These are phyloP conservation scores for rapeseed (Brassica napus) DNA, from an alignment of 345 rosid genomes.

Conservation along the genomic window DNA sequence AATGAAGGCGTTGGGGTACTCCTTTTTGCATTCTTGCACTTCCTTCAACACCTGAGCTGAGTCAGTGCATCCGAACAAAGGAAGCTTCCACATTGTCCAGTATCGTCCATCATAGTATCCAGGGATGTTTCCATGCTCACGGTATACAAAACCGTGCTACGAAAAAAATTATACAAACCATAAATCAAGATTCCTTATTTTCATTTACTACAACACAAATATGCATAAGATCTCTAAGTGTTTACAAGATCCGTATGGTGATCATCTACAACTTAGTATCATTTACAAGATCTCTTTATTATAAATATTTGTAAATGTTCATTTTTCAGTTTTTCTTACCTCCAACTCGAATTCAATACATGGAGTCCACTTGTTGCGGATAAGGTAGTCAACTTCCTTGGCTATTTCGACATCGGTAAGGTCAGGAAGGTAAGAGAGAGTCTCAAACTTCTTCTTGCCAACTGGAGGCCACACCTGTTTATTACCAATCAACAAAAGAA, in stretches of 20 bases:
- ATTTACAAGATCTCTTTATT: constrained; percentile 1
- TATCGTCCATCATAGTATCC: constrained; percentile 52
- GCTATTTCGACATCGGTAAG: constrained; percentile 30
- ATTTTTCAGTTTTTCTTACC: constrained; percentile 32
- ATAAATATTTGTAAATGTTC: neutral
- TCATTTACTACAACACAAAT: neutral
- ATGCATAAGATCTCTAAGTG: neutral
- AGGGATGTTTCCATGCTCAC: constrained; percentile 41
- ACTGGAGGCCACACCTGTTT: constrained; percentile 51
- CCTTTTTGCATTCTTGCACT: constrained; percentile 45
- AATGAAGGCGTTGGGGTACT: constrained; percentile 41
- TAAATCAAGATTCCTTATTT: neutral
- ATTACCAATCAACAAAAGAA: neutral
- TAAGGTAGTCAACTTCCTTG: constrained; percentile 58
- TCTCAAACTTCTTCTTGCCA: constrained; percentile 54
- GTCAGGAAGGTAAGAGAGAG: constrained; percentile 54
- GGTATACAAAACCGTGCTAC: constrained; percentile 45
- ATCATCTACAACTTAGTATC: neutral
- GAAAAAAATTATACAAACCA: constrained; percentile 10
- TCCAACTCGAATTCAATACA: constrained; percentile 64
- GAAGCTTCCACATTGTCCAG: constrained; percentile 64
- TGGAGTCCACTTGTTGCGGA: constrained; percentile 59
- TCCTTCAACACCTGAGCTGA: constrained; percentile 52
- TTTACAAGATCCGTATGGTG: neutral
- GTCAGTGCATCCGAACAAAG: constrained; percentile 57